Conservation (phyloP, 1,139 yeast genomes). For the Pichia inconspicua region DNA sequence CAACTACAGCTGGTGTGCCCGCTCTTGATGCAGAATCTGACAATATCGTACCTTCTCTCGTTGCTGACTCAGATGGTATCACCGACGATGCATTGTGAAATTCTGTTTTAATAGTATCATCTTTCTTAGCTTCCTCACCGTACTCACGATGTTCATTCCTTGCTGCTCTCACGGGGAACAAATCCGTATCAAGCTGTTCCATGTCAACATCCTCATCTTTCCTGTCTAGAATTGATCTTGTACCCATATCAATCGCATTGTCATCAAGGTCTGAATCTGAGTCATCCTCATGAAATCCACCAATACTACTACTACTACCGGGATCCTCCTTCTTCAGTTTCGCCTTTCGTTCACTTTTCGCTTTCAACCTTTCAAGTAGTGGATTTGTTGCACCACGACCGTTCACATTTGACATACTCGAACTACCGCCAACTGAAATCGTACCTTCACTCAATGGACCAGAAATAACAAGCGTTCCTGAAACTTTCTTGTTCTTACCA, state of each 20-base stretch:
- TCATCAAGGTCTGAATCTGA: constrained; percentile 14
- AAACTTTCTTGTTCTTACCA: constrained; percentile 32
- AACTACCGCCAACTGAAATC: constrained; percentile 34
- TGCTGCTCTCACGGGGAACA: constrained; percentile 45
- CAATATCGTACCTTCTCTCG: constrained; percentile 16
- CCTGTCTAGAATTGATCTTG: constrained; percentile 1
- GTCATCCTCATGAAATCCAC: constrained; percentile 18
- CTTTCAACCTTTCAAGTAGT: constrained; percentile 30
- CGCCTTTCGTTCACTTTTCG: neutral
- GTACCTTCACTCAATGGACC: constrained; percentile 70
- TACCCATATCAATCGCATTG: constrained; percentile 13
- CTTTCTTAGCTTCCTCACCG: constrained; percentile 23
- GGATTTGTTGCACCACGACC: constrained; percentile 26
- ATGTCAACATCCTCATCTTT: constrained; percentile 34
- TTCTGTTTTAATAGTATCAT: constrained; percentile 24
- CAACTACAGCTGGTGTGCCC: constrained; percentile 5
- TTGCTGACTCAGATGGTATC: constrained; percentile 17
- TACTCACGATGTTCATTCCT: constrained; percentile 35
- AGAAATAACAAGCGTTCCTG: constrained; percentile 58
- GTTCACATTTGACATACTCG: constrained; percentile 4
- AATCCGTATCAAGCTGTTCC: constrained; percentile 39
- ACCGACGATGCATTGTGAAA: constrained; percentile 22
- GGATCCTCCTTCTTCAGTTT: constrained; percentile 7
- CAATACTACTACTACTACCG: constrained; percentile 5
- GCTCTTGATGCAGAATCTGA: neutral